Conservation (phyloP, 768 basidiomycete species). For the Gloeopeniophorella convolvens region DNA sequence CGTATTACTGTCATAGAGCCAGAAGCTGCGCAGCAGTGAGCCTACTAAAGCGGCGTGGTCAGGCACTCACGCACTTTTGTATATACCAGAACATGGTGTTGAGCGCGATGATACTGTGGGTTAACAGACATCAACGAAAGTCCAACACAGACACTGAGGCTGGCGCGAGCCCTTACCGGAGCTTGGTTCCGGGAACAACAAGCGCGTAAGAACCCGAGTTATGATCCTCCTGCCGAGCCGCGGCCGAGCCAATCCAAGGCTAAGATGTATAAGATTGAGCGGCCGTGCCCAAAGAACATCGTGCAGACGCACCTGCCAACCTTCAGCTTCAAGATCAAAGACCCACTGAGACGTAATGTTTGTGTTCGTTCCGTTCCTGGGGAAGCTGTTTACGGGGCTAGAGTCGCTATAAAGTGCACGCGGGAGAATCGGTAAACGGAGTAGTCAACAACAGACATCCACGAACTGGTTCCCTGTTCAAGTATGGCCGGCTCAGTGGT, state of each 20-base stretch:
- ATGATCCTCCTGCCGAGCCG: slow-evolving; percentile 38
- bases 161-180: slow-evolving; percentile 31
- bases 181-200: slow-evolving; percentile 41
- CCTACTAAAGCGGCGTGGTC: too few relatives aligned
- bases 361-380: slow-evolving; percentile 38
- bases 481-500: too few relatives aligned
- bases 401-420: too few relatives aligned
- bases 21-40: too few relatives aligned
- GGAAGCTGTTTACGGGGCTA: slow-evolving; percentile 53
- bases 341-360: slow-evolving; percentile 43
- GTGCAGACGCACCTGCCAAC: slow-evolving; percentile 42
- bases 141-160: neutral
- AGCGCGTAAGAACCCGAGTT: slow-evolving; percentile 50
- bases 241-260: slow-evolving; percentile 42
- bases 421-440: neutral
- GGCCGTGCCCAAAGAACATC: too few relatives aligned
- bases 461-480: slow-evolving; percentile 43
- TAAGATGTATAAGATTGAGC: slow-evolving; percentile 18
- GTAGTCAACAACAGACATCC: neutral
- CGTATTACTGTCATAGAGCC: slow-evolving; percentile 59
- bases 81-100: too few relatives aligned
- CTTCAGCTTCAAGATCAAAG: slow-evolving; percentile 43
- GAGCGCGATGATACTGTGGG: slow-evolving; percentile 49
- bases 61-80: slow-evolving; percentile 36
- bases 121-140: slow-evolving; percentile 45